Evolutionary conservation across 1,284 basidiomycete species (phyloP), one percentile per base, ranked within the genome.

Genomic region (Microbotryum lychnidis-dioicae): DNA sequence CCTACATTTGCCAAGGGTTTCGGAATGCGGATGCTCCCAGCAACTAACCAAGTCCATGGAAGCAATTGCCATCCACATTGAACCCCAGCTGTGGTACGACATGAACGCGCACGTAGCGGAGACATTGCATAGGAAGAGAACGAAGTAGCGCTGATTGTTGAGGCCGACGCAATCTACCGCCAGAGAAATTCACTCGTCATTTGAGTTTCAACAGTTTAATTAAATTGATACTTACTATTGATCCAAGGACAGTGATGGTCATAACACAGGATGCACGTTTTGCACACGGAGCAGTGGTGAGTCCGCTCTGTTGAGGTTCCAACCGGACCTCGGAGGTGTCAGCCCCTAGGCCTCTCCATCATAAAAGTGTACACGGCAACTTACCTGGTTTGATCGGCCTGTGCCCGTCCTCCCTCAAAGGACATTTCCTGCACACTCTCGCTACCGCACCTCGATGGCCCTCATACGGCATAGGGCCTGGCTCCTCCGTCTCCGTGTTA

Each of bases 281-380:
- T 89, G 76, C 94, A 98, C 68, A 96, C 86, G 12, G 86, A 82
- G 77, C 94, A 98, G 76, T 98, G 96, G 74, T 98, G 94, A 3
- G 93, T 81, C 74, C 96, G 85, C 85, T 97, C 78, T 46, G 53
- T 6, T 16, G 20, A 29, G n/a, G 20, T 42, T 42, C 18, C 37
- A 10, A 42, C 37, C 16, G 37, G 37, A 12, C 4, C 14, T 8
- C 8, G 29, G n/a, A 33, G 20, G 51, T 1, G 27, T 12, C 23
- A 31, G 45, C 25, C 47, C n/a, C 20, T 52, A 5, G 12, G 9
- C 20, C n/a, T 25, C 25, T 31, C 31, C 31, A 31, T 31, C 31
- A 31, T 2, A 7, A 31, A 1, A 31, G 31, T 6, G 8, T 31
- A 31, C 31, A 31, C 31, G 6, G 31, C 31, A 3, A 75, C 84